Base-by-base conservation (phyloP, 208 protist genomes). In the Leishmania lainsoni region DNA sequence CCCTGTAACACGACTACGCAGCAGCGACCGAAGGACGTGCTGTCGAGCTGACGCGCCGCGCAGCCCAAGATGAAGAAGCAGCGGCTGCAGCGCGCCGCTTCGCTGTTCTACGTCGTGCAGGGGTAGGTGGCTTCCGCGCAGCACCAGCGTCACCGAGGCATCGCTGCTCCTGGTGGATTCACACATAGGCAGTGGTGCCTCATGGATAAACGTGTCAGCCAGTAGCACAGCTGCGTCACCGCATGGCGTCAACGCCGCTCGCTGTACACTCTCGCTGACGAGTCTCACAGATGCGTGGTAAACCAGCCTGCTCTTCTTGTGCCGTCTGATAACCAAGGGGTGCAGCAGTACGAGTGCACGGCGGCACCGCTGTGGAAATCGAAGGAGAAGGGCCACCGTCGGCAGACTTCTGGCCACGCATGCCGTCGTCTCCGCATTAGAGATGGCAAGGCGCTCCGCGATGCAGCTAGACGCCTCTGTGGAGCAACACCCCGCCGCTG, bases 181-280 rank as follows among this genome's bases (percentile, higher is more conserved):
- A n/a, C 39, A 22, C 35, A 4, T 39, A 45, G 52, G 29, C 8
- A 32, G 29, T 9, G 56, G 9, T 22, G 17, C 4, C 32, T 58
- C 26, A 16, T 56, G 61, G 3, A 58, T 51, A 26, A 86, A 80
- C 9, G 42, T 42, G 59, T 79, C 78, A 16, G 32, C 45, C 39
- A 86, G 29, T 32, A 63, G 71, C 32, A 79, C 76, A 5, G 68
- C 73, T 8, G 29, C 74, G n/a, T 82, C 74, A 58, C 82, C 82
- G 58, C 29, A 12, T 20, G 82, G 68, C 12, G 35, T 69, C 49
- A 82, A 29, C 20, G 82, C 77, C 20, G 82, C 82, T 8, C 29
- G 78, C 66, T 58, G 78, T 32, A 80, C 58, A n/a, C 73, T 80
- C 61, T 82, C 77, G 54, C 82, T 86, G 54, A 86, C 65, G 42